A percentile compares a stretch with the other conserved stretches of the same genome.
These are phyloP conservation scores for Aquilaria yunnanensis DNA, from an alignment of 345 rosid genomes.

Conservation along the genomic window DNA sequence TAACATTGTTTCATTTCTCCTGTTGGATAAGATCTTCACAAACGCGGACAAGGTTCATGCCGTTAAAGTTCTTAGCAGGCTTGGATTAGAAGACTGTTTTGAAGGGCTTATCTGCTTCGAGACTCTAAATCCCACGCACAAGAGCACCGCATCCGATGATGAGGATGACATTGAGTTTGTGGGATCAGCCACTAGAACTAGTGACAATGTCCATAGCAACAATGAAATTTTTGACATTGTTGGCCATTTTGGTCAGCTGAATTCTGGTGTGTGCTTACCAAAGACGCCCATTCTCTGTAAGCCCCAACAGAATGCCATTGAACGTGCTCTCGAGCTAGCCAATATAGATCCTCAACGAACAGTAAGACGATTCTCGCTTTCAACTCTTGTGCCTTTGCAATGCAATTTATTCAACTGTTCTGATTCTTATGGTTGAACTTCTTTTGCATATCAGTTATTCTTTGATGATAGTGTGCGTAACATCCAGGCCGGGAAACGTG, in stretches of 20 bases:
- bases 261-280: slow-evolving; percentile 34
- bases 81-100: slow-evolving; percentile 73
- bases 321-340: slow-evolving; percentile 54
- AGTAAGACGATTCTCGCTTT: slow-evolving; percentile 27
- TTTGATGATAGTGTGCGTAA: slow-evolving; percentile 82
- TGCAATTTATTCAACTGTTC: background rate
- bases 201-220: background rate
- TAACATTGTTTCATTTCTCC: background rate
- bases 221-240: slow-evolving; percentile 55
- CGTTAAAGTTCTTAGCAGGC: slow-evolving; percentile 50
- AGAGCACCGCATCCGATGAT: slow-evolving; percentile 31
- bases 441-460: slow-evolving; percentile 44
- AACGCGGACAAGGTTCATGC: slow-evolving; percentile 73
- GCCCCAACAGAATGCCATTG: slow-evolving; percentile 58
- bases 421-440: background rate
- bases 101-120: slow-evolving; percentile 82
- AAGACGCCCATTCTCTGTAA: slow-evolving; percentile 74
- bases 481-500: slow-evolving; percentile 70
- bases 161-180: slow-evolving; percentile 41
- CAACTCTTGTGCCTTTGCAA: background rate
- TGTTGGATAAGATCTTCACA: slow-evolving; percentile 53
- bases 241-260: slow-evolving; percentile 35
- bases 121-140: slow-evolving; percentile 53
- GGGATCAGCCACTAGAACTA: slow-evolving; percentile 19
- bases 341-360: slow-evolving; percentile 64